These are phyloP conservation scores for Cupressus sempervirens DNA, from an alignment of 75 land plant genomes.

Conservation along the genomic window DNA sequence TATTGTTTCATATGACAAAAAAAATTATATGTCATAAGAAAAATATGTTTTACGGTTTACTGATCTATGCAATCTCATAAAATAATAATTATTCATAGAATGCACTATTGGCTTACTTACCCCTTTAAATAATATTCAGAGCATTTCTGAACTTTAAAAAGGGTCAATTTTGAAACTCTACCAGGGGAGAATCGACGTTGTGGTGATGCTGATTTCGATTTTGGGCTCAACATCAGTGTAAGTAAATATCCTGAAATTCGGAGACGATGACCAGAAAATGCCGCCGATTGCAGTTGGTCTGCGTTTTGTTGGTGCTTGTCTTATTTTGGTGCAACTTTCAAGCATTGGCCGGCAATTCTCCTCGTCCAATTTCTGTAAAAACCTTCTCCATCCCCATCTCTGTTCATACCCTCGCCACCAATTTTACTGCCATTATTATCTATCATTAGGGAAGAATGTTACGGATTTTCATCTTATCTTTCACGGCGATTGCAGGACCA, in stretches of 20 bases:
- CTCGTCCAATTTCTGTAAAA: conserved; percentile 32
- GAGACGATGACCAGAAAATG: background rate
- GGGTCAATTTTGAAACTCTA: too few species aligned
- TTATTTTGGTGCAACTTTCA: background rate
- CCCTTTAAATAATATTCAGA: too few species aligned
- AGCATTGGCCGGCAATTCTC: conserved; percentile 19
- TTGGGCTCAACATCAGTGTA: too few species aligned
- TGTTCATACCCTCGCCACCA: background rate
- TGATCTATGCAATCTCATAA: too few species aligned
- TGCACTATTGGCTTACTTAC: too few species aligned
- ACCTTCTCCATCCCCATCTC: background rate
- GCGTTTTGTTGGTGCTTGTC: background rate
- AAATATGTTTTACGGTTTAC: too few species aligned
- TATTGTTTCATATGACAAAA: too few species aligned
- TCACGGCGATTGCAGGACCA: conserved; percentile 33
- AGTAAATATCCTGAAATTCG: background rate
- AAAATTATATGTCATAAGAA: too few species aligned
- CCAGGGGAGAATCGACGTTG: too few species aligned
- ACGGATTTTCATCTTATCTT: background rate
- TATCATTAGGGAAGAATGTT: background rate
- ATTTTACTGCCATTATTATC: background rate
- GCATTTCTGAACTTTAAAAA: too few species aligned
- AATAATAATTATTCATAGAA: too few species aligned
- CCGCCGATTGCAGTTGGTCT: background rate
- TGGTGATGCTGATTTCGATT: too few species aligned